Conservation (phyloP, 2,329 filamentous ascomycete species). For the Nannizziopsis arthrosporioides region DNA sequence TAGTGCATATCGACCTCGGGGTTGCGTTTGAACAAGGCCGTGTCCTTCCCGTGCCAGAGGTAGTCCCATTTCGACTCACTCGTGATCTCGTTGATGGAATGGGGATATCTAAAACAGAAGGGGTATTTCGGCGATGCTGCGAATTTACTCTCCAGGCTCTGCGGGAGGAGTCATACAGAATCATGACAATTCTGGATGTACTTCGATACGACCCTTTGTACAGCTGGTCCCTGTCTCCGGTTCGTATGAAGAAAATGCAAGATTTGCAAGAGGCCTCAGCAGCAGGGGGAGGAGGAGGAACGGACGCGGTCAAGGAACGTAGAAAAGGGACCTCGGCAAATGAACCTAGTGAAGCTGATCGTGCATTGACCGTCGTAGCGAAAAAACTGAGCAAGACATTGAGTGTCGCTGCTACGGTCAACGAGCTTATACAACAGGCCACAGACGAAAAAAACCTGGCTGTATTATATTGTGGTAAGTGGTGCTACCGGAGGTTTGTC, state of each 20-base stretch:
- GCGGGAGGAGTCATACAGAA: slow-evolving; percentile 87
- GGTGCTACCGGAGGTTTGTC: slow-evolving; percentile 12
- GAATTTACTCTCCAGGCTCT: slow-evolving; percentile 94
- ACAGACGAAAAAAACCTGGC: slow-evolving; percentile 88
- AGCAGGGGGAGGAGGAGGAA: slow-evolving; percentile 21
- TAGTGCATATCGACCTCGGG: slow-evolving; percentile 92
- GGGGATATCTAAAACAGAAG: slow-evolving; percentile 89
- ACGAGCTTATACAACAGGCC: slow-evolving; percentile 91
- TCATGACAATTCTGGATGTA: slow-evolving; percentile 97
- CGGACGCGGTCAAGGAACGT: slow-evolving; percentile 23
- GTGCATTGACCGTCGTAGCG: slow-evolving; percentile 81
- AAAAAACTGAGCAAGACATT: slow-evolving; percentile 93
- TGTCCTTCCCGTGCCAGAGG: slow-evolving; percentile 86
- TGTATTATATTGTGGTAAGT: slow-evolving; percentile 67
- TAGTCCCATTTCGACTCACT: slow-evolving; percentile 89
- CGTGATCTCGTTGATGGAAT: slow-evolving; percentile 94
- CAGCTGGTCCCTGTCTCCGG: slow-evolving; percentile 77
- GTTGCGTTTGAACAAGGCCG: slow-evolving; percentile 95
- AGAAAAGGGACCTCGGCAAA: slow-evolving; percentile 35
- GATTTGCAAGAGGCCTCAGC: slow-evolving; percentile 38
- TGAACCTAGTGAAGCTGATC: slow-evolving; percentile 69
- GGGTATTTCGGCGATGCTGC: slow-evolving; percentile 93
- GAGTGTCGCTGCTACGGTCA: slow-evolving; percentile 89
- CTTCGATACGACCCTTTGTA: slow-evolving; percentile 96
- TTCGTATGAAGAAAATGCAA: slow-evolving; percentile 55